Conservation (phyloP, 169 alveolate genomes). For the Cardiosporidium cionae region DNA sequence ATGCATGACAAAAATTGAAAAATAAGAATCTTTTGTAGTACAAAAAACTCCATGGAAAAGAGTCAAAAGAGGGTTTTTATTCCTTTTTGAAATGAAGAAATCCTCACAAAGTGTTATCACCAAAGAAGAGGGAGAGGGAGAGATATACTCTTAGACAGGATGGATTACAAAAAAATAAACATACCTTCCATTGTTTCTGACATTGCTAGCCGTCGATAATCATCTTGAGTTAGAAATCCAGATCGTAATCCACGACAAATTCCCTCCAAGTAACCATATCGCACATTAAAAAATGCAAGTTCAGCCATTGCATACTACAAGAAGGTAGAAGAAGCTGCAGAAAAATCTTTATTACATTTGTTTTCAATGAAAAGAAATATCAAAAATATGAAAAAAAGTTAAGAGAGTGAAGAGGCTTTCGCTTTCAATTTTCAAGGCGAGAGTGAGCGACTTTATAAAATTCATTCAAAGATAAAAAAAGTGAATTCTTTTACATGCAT, state of each 20-base stretch:
- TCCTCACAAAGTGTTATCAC: not conserved
- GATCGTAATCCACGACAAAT: slow-evolving; percentile 89
- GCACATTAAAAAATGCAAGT: slow-evolving; percentile 81
- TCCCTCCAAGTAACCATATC: slow-evolving; percentile 96
- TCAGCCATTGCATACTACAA: slow-evolving; percentile 71
- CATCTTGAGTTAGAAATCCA: slow-evolving; percentile 87
- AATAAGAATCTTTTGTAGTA: not conserved
- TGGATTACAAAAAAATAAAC: slow-evolving; percentile 44
- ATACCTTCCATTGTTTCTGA: slow-evolving; percentile 79
- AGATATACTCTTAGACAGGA: not conserved
- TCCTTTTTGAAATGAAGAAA: not conserved
- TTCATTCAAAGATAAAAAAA: no score
- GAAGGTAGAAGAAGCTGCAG: no score
- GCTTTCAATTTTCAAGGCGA: no score
- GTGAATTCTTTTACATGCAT: no score
- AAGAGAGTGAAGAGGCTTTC: no score
- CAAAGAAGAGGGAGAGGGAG: not conserved
- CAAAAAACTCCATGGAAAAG: not conserved
- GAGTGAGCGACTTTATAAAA: no score
- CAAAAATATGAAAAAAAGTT: no score
- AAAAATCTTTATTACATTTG: no score
- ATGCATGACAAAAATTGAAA: not conserved
- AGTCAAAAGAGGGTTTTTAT: not conserved
- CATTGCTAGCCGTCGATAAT: slow-evolving; percentile 73
- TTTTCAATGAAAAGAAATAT: no score